Evolutionary conservation across 2,329 filamentous ascomycete genomes (phyloP), one percentile per base, ranked within the genome.

Genomic region (Botryotinia narcissicola): DNA sequence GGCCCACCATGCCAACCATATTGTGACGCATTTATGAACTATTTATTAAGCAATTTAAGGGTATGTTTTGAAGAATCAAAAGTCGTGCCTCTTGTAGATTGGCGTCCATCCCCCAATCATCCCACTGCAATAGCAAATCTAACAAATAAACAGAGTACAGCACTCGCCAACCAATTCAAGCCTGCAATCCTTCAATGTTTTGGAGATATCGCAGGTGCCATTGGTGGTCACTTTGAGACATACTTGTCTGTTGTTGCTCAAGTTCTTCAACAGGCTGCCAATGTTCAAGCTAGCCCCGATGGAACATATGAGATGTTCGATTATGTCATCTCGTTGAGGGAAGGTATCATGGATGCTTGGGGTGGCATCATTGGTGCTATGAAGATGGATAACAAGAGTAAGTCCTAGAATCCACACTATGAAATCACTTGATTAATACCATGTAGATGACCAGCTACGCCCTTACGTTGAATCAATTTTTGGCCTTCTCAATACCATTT

Each of bases 281-380:
- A 88, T 62, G 94, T 99, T 73, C 93, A 91, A 46, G 89, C 93
- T 60, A 90, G 90, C 73, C 87, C 90, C 42, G 94, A 98, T 77
- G 91, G 92, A 74, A 93, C 92, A 69, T 96, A 95, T 79, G 96
- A 99, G 84, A 97, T 98, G 92, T 91, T 95, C 73, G 95, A 98
- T 83, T 99, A 99, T 82, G 92, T 99, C 78, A 90, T 97, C 76
- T 97, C 95, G 32, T 88, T 99, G 67, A 92, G 96, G 71, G 97
- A 99, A 82, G 96, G 95, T 78, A 98, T 99, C 78, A 97, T 98
- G 92, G 96, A 99, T 86, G 96, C 96, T 48, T 99, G 97, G 95
- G 94, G 95, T 80, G 96, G 96, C 78, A 96, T 97, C 77, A 94
- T 99, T 81, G 91, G 95, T 82, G 94, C 96, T 71, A 94, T 98